phyloP scores from a whole-genome alignment of 108 stramenopile genomes.

The Nitzschia sp. region DNA sequence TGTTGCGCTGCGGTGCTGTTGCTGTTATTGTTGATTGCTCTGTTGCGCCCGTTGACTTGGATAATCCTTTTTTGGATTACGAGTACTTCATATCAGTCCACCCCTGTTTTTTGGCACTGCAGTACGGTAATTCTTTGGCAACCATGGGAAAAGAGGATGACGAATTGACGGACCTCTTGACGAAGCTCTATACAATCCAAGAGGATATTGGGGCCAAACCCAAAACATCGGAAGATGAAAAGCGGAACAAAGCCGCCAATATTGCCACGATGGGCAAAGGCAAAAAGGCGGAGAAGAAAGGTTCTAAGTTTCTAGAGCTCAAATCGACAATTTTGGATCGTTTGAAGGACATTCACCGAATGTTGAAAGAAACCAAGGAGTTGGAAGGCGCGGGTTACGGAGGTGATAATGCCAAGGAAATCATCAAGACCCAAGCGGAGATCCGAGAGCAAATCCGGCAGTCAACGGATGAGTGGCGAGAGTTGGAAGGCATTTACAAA shows the following conservation, averaged over 20 bases:
- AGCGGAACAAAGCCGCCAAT: conserved; percentile 64
- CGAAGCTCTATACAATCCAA: conserved; percentile 85
- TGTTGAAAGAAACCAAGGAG: conserved; percentile 61
- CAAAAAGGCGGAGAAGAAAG: conserved; percentile 71
- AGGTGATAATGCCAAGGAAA: conserved; percentile 77
- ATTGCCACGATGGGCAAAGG: conserved; percentile 66
- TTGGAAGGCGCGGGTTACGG: conserved; percentile 47
- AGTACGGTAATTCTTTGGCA: not conserved
- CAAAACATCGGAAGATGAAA: conserved; percentile 70
- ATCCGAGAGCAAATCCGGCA: conserved; percentile 76
- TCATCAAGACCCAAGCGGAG: conserved; percentile 78
- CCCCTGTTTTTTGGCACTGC: not conserved
- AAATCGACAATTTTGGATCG: conserved; percentile 73
- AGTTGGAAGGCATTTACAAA: conserved; percentile 80
- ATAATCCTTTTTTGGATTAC: too few species aligned
- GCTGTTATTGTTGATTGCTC: too few species aligned
- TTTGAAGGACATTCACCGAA: conserved; percentile 53
- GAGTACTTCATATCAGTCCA: too few species aligned
- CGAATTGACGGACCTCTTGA: conserved; percentile 76
- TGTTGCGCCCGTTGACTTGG: too few species aligned
- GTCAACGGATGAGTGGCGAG: conserved; percentile 81
- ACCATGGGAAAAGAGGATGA: conserved; percentile 63
- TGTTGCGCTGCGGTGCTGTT: too few species aligned
- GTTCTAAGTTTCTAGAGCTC: conserved; percentile 79
- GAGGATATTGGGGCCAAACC: conserved; percentile 87